Percentiles rank a stretch among this genome's conserved stretches.
phyloP scores from a whole-genome alignment of 768 basidiomycete genomes.

The Amanita inopinata region DNA sequence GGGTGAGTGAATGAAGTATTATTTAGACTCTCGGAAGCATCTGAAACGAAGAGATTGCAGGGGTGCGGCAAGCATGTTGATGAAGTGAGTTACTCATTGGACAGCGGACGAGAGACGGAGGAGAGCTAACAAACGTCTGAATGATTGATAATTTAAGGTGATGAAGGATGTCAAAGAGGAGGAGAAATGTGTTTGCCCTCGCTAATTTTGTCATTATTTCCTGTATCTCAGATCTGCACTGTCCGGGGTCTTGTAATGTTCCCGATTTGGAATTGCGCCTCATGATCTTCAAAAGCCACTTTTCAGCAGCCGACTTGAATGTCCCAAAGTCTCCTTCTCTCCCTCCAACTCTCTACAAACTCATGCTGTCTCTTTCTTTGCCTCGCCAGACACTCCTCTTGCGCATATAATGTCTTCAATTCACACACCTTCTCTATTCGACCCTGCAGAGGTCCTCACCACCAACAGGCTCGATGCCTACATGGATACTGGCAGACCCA shows the following conservation, averaged over 20 bases:
- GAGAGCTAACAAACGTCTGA: slow-evolving; percentile 8
- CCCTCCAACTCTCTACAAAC: slow-evolving; percentile 15
- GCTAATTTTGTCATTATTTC: slow-evolving; percentile 9
- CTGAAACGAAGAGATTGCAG: slow-evolving; percentile 31
- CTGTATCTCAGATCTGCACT: slow-evolving; percentile 5
- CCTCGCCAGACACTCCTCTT: no score
- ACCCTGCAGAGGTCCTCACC: slow-evolving; percentile 40
- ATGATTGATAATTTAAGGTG: no score
- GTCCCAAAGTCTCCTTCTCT: slow-evolving; percentile 12
- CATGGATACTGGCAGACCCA: slow-evolving; percentile 30
- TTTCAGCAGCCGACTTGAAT: slow-evolving; percentile 9
- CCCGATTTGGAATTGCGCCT: slow-evolving; percentile 19
- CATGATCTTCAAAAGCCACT: slow-evolving; percentile 25
- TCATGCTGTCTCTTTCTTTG: no score
- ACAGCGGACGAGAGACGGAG: background rate
- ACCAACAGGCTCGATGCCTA: slow-evolving; percentile 34
- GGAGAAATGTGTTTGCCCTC: slow-evolving; percentile 34
- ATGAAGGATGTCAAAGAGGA: slow-evolving; percentile 38
- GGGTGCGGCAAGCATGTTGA: slow-evolving; percentile 66
- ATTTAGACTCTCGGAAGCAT: no score
- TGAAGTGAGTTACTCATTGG: slow-evolving; percentile 38
- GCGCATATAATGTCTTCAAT: slow-evolving; percentile 18
- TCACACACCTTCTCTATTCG: slow-evolving; percentile 18
- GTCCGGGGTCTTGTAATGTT: slow-evolving; percentile 9
- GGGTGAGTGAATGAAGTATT: slow-evolving; percentile 30